phyloP scores from a whole-genome alignment of 31 red algal genomes.

The Porphyra umbilicalis region DNA sequence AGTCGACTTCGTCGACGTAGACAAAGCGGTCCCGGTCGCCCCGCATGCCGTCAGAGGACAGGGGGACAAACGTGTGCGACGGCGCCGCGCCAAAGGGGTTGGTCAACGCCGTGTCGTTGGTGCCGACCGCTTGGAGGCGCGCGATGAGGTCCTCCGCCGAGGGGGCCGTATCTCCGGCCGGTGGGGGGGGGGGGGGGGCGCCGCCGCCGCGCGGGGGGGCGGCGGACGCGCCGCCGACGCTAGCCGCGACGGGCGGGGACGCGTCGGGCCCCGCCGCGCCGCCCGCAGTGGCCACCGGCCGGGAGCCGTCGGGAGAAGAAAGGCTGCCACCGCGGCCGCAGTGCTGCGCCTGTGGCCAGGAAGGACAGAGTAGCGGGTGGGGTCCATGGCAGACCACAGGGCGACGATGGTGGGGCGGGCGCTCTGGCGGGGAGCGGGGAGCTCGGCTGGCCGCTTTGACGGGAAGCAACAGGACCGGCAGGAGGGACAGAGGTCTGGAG shows the following conservation, averaged over 20 bases:
- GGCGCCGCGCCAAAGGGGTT: constrained; percentile 38
- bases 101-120: constrained; percentile 31
- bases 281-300: background rate
- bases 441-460: no score
- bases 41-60: constrained; percentile 29
- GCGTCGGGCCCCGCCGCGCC: background rate
- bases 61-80: constrained; percentile 45
- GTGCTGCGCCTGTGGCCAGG: no score
- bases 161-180: background rate
- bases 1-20: constrained; percentile 76
- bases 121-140: constrained; percentile 23
- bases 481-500: no score
- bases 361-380: no score
- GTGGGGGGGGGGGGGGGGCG: background rate
- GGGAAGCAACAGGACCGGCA: no score
- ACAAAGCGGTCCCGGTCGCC: constrained; percentile 58
- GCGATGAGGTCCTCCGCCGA: constrained; percentile 22
- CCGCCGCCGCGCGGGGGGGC: background rate
- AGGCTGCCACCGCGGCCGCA: background rate
- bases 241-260: background rate
- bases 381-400: no score
- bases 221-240: background rate
- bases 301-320: background rate
- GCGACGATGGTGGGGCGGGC: no score
- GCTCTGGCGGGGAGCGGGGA: no score